Evolutionary conservation across 1,139 yeast genomes (phyloP), one percentile per base, ranked within the genome.

Genomic region (Candida sojae): DNA sequence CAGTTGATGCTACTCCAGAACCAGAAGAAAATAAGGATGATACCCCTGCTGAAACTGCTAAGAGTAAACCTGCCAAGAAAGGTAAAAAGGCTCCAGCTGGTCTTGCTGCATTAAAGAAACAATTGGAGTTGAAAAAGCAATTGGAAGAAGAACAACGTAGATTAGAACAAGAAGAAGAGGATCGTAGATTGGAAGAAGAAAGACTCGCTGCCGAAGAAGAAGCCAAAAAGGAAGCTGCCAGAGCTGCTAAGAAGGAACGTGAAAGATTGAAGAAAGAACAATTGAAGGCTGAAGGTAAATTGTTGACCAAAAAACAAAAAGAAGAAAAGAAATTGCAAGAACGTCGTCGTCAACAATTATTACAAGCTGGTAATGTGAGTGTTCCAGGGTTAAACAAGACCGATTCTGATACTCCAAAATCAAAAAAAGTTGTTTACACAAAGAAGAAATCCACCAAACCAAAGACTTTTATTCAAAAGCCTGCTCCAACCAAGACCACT

Each of bases 201-300:
- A 64, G 83, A 57, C 56, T 70, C 34, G 82, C 74, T 34, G 77
- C 77, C 48, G 88, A 87, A 63, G 92, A 83, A 57, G 89, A 83
- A 61, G 79, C 77, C 25, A 80, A 70, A 43, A 75, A 76, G 58
- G 96, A 88, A 67, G 93, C 84, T 57, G 88, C 86, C 48, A 80
- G 77, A 65, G 86, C 81, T 51, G 80, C 79, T 41, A 88, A 85
- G 73, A 90, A 84, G 67, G 96, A 89, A 62, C 93, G 86, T 63
- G 95, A 86, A 62, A 89, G 82, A 70, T 82, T 84, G 62, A 82
- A 86, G 75, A 83, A 78, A 59, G 93, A 86, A 60, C 87, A 84
- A 68, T 75, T 87, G 67, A 88, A 89, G 72, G 96, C 97, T 26
- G 97, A 92, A 69, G 99, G 99, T 62, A 93, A 87, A 60, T 79